A percentile compares a stretch with the other conserved stretches of the same genome.
Conservation (phyloP, 1,139 yeast genomes). For the Saccharomycopsis crataegensis region DNA sequence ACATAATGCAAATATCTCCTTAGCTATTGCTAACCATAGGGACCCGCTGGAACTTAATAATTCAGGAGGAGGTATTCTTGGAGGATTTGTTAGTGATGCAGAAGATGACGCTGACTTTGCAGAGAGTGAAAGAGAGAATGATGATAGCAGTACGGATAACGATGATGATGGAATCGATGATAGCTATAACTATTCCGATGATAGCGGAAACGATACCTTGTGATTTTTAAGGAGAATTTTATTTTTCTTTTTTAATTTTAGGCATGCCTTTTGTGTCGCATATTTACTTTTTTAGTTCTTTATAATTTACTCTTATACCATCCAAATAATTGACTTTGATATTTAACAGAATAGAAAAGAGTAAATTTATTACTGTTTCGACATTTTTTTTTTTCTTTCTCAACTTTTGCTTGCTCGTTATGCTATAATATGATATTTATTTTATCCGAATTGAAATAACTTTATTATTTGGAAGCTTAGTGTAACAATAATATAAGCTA, state of each 20-base stretch:
- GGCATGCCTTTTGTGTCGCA: no score
- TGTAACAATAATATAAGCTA: not conserved
- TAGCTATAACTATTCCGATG: not conserved
- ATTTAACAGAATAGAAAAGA: not conserved
- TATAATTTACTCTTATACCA: not conserved
- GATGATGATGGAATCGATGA: not conserved
- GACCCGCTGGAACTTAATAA: not conserved
- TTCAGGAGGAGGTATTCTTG: not conserved
- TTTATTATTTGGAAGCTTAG: not conserved
- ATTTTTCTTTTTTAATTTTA: not conserved
- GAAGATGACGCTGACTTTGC: slow-evolving; percentile 4
- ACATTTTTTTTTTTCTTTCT: not conserved
- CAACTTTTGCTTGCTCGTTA: not conserved
- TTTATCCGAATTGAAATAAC: not conserved
- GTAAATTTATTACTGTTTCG: not conserved
- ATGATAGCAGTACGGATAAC: not conserved
- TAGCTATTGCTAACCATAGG: not conserved
- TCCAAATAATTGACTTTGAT: not conserved
- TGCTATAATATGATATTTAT: not conserved
- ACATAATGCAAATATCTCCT: slow-evolving; percentile 11
- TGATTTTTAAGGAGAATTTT: not conserved
- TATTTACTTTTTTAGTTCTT: no score
- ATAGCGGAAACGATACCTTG: not conserved
- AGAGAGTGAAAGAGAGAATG: slow-evolving; percentile 1
- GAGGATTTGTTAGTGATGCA: not conserved